phyloP scores from a whole-genome alignment of 2,329 filamentous ascomycete species.

The Colletotrichum nymphaeae region DNA sequence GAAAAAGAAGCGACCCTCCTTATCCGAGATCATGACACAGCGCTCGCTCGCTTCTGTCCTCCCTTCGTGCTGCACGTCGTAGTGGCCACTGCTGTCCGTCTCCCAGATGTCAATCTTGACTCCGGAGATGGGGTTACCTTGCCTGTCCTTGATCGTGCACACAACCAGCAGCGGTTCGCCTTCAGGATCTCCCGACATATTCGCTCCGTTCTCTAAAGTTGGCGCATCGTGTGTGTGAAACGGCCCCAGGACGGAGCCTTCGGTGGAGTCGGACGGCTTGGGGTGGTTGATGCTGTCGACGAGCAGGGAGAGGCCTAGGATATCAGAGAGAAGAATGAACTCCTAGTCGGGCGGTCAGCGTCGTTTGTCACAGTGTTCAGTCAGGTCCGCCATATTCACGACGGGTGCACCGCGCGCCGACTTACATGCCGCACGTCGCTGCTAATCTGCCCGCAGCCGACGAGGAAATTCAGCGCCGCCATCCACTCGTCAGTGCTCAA shows the following conservation, averaged over 20 bases:
- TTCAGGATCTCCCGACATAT: constrained; percentile 72
- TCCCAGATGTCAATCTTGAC: constrained; percentile 85
- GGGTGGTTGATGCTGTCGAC: constrained; percentile 84
- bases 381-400: too few species aligned
- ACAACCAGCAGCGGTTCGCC: constrained; percentile 75
- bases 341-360: constrained; percentile 54
- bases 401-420: background rate
- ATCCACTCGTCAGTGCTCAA: constrained; percentile 81
- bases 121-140: constrained; percentile 67
- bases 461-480: constrained; percentile 75
- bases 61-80: constrained; percentile 78
- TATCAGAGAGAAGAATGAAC: constrained; percentile 82
- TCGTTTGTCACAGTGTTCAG: background rate
- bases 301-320: constrained; percentile 79
- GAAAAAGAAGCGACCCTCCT: constrained; percentile 76
- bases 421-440: constrained; percentile 74
- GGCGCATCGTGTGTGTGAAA: constrained; percentile 82
- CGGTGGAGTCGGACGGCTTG: constrained; percentile 74
- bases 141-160: constrained; percentile 72
- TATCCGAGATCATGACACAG: constrained; percentile 61
- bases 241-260: constrained; percentile 84
- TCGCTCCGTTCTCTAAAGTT: constrained; percentile 59
- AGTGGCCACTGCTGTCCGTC: constrained; percentile 78
- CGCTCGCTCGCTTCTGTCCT: constrained; percentile 54
- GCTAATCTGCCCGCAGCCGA: constrained; percentile 74